phyloP scores from a whole-genome alignment of 495 filamentous ascomycete species.

The Pyrenopolyporus hunteri region DNA sequence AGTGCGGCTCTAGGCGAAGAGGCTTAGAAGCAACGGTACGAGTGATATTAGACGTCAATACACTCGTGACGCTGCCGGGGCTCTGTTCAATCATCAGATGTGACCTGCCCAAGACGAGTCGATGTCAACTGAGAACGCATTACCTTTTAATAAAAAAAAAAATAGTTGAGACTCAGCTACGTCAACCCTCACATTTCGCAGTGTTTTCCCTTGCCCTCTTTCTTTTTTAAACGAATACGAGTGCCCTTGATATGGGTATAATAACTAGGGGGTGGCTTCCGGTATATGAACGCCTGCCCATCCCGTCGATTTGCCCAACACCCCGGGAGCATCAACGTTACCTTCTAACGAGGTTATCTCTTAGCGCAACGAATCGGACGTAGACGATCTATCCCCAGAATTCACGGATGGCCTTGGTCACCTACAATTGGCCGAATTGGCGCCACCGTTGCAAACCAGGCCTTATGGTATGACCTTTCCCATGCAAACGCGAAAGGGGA shows the following conservation, averaged over 20 bases:
- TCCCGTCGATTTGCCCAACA: constrained; percentile 7
- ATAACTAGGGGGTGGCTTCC: too few species aligned
- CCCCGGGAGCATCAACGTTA: constrained; percentile 24
- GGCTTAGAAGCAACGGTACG: not conserved
- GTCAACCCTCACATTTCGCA: too few species aligned
- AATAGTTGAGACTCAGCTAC: too few species aligned
- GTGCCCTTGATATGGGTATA: too few species aligned
- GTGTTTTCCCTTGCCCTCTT: too few species aligned
- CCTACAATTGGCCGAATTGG: constrained; percentile 28
- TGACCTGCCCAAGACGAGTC: too few species aligned
- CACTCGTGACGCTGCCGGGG: too few species aligned
- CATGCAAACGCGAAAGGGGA: not conserved
- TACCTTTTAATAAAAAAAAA: too few species aligned
- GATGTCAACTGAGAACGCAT: too few species aligned
- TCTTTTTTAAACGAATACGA: constrained; percentile 18
- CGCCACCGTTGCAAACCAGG: constrained; percentile 17
- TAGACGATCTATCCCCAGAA: constrained; percentile 15
- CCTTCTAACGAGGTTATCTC: constrained; percentile 27
- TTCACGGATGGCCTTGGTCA: constrained; percentile 1
- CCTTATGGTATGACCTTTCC: not conserved
- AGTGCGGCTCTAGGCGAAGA: constrained; percentile 14
- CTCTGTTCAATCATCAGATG: too few species aligned
- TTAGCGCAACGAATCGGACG: constrained; percentile 18
- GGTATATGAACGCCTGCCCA: too few species aligned
- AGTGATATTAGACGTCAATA: too few species aligned